Evolutionary conservation across 1,139 yeast genomes (phyloP).

Genomic region (Scheffersomyces parashehatae): DNA sequence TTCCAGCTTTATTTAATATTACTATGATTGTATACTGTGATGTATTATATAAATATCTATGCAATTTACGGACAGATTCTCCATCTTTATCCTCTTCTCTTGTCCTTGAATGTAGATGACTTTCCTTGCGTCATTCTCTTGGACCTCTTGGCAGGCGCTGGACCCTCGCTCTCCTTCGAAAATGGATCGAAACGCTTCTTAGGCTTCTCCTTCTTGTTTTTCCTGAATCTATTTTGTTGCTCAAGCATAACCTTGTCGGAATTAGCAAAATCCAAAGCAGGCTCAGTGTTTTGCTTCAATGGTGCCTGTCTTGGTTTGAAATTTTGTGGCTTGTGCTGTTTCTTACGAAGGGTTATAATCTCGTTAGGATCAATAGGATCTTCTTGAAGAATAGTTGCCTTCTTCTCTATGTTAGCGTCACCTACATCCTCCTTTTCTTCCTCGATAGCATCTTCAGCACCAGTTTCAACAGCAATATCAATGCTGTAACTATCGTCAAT

Average conservation of each 20-base stretch:
- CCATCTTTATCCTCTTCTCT: slow-evolving; percentile 5
- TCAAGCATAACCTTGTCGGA: slow-evolving; percentile 49
- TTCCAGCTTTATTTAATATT: too few relatives aligned
- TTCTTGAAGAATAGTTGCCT: slow-evolving; percentile 5
- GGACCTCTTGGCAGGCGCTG: slow-evolving; percentile 49
- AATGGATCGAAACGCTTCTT: slow-evolving; percentile 66
- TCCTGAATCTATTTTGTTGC: slow-evolving; percentile 18
- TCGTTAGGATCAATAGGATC: slow-evolving; percentile 42
- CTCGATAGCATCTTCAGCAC: slow-evolving; percentile 6
- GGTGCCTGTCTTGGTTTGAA: slow-evolving; percentile 12
- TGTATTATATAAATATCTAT: too few relatives aligned
- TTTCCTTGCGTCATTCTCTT: slow-evolving; percentile 45
- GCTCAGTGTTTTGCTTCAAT: slow-evolving; percentile 11
- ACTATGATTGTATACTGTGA: too few relatives aligned
- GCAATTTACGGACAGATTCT: too few relatives aligned
- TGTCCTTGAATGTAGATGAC: slow-evolving; percentile 47
- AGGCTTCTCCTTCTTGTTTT: slow-evolving; percentile 25
- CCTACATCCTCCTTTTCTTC: slow-evolving; percentile 7
- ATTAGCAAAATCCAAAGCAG: slow-evolving; percentile 46
- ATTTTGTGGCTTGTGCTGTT: slow-evolving; percentile 14
- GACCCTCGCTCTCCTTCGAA: slow-evolving; percentile 45
- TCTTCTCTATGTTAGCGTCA: slow-evolving; percentile 2
- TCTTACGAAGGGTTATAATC: slow-evolving; percentile 53
- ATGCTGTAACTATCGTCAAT: slow-evolving; percentile 8
- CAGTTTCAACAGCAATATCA: slow-evolving; percentile 4